Evolutionary conservation across 495 filamentous ascomycete genomes (phyloP).

Genomic region (Aspergillus saccharolyticus): DNA sequence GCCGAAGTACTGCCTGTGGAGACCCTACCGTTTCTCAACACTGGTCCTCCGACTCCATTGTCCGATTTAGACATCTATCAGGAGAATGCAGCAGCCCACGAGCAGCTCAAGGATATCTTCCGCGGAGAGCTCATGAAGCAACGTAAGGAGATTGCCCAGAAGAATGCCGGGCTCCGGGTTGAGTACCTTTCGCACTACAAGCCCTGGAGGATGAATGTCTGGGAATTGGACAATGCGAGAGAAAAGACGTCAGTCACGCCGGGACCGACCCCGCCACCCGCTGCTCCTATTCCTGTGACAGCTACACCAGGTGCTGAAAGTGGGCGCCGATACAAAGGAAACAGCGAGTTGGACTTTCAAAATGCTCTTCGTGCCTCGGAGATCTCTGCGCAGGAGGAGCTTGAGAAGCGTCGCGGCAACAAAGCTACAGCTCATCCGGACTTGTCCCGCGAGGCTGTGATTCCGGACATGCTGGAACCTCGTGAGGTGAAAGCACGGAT

Average conservation of each 20-base stretch:
- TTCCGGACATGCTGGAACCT: conserved; percentile 71
- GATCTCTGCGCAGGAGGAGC: conserved; percentile 66
- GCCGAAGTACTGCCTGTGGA: conserved; percentile 29
- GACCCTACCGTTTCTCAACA: conserved; percentile 43
- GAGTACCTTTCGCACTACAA: conserved; percentile 43
- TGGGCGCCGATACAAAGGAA: conserved; percentile 57
- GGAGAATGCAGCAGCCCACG: conserved; percentile 35
- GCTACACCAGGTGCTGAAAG: conserved; percentile 43
- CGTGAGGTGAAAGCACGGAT: conserved; percentile 39
- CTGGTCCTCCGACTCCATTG: conserved; percentile 45
- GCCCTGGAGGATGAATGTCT: conserved; percentile 43
- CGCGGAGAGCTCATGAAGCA: conserved; percentile 33
- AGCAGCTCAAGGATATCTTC: conserved; percentile 33
- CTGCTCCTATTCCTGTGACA: conserved; percentile 30
- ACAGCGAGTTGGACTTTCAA: conserved; percentile 73
- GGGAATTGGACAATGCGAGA: conserved; percentile 59
- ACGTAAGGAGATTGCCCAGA: conserved; percentile 38
- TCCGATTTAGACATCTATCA: conserved; percentile 46
- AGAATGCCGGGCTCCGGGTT: conserved; percentile 37
- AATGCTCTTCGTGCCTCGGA: conserved; percentile 71
- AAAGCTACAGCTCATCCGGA: conserved; percentile 69
- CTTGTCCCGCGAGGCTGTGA: conserved; percentile 74
- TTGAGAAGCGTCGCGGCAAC: conserved; percentile 59
- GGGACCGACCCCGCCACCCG: conserved; percentile 47
- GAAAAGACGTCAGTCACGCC: conserved; percentile 47